phyloP scores from a whole-genome alignment of 306 rosid genomes.

The Fragaria nilgerrensis region DNA sequence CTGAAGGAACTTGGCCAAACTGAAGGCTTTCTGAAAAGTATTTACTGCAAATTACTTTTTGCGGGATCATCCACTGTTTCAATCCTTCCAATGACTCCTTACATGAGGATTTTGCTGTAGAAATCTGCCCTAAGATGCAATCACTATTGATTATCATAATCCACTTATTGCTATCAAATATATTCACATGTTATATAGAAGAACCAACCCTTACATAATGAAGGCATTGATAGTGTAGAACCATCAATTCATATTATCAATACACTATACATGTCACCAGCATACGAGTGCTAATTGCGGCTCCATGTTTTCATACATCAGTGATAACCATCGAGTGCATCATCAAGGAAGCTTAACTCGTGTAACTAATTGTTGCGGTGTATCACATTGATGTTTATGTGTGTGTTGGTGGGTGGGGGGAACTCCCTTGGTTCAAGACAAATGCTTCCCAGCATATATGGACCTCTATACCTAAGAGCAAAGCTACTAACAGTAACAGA shows the following conservation, averaged over 20 bases:
- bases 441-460: background rate
- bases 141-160: background rate
- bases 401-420: background rate
- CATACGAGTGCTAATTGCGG: too few species aligned
- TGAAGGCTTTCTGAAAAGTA: background rate
- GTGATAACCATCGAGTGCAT: too few species aligned
- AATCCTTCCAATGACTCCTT: constrained; percentile 57
- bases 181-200: too few species aligned
- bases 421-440: background rate
- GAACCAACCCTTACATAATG: too few species aligned
- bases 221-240: too few species aligned
- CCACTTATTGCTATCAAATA: background rate
- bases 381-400: too few species aligned
- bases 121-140: constrained; percentile 39
- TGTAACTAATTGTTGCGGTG: too few species aligned
- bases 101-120: constrained; percentile 54
- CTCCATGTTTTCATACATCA: too few species aligned
- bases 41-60: constrained; percentile 40
- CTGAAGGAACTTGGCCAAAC: background rate
- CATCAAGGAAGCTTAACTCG: too few species aligned
- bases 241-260: background rate
- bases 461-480: background rate
- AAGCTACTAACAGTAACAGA: background rate
- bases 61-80: constrained; percentile 67
- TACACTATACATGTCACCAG: too few species aligned